phyloP scores from a whole-genome alignment of 2,329 filamentous ascomycete genomes.

The Colletotrichum cordylinicola region DNA sequence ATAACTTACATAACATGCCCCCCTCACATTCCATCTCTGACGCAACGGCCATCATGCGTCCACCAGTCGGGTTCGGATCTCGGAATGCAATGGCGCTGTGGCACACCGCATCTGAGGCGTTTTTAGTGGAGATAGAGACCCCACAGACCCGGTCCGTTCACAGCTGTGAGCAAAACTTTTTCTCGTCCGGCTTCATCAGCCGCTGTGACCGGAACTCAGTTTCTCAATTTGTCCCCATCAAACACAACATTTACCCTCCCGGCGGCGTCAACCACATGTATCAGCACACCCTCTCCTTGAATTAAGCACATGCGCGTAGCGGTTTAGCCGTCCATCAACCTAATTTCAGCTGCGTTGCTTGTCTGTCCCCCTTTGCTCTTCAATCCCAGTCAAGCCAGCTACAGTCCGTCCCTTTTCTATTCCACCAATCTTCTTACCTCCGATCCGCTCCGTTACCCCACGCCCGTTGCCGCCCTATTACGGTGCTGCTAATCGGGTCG shows the following conservation, averaged over 20 bases:
- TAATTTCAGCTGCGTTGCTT: neutral
- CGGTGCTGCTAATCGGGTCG: neutral
- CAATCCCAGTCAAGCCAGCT: neutral
- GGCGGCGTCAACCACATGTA: neutral
- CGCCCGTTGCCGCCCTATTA: neutral
- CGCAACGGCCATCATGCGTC: neutral
- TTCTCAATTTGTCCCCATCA: neutral
- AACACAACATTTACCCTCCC: neutral
- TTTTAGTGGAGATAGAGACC: neutral
- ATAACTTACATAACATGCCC: neutral
- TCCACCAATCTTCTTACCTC: neutral
- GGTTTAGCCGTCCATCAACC: neutral
- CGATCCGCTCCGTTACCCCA: neutral
- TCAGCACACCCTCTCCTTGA: neutral
- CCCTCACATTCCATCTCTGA: neutral
- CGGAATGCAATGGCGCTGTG: neutral
- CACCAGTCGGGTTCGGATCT: neutral
- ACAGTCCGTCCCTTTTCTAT: neutral
- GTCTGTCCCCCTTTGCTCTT: neutral
- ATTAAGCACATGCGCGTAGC: neutral
- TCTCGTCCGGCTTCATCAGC: neutral
- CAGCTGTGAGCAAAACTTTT: neutral
- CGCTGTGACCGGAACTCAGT: neutral
- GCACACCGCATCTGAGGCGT: neutral
- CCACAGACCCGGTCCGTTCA: neutral